Percentiles rank a stretch among this genome's conserved stretches.
These are phyloP conservation scores for Colletotrichum viniferum DNA, from an alignment of 2,329 filamentous ascomycete genomes.

Conservation along the genomic window DNA sequence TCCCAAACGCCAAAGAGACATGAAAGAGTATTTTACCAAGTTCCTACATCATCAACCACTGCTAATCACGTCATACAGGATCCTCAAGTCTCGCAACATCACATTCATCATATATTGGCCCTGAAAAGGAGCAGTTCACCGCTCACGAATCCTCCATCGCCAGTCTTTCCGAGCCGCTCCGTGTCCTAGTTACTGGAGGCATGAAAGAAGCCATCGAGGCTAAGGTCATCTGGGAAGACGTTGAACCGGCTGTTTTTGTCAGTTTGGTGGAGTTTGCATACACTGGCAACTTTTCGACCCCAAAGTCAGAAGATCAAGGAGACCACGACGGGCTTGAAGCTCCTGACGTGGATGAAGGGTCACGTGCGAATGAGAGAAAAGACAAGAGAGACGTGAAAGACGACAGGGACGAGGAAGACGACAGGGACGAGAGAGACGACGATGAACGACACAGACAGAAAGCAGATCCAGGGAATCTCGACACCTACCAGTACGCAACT, in stretches of 20 bases:
- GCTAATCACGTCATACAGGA: neutral
- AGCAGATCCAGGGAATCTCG: too few species aligned
- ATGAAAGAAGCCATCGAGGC: neutral
- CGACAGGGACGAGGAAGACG: too few species aligned
- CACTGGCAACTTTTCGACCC: too few species aligned
- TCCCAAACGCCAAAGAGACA: neutral
- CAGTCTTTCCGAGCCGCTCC: neutral
- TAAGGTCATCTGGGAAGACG: neutral
- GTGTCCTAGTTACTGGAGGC: neutral
- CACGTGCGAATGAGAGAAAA: too few species aligned
- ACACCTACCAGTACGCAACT: too few species aligned
- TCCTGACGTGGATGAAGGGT: too few species aligned
- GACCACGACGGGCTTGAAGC: too few species aligned
- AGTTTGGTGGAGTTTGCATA: neutral
- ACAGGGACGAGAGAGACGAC: too few species aligned
- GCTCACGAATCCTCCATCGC: neutral
- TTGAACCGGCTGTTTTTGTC: neutral
- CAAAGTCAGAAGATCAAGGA: too few species aligned
- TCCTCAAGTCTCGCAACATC: neutral
- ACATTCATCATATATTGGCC: neutral
- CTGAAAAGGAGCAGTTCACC: neutral
- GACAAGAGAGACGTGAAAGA: too few species aligned
- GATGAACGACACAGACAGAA: too few species aligned
- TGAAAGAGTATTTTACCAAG: neutral
- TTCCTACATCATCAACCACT: rapidly evolving